Evolutionary conservation across 2,329 filamentous ascomycete genomes (phyloP), one percentile per base, ranked within the genome.

Genomic region (Botryosphaeria dothidea): DNA sequence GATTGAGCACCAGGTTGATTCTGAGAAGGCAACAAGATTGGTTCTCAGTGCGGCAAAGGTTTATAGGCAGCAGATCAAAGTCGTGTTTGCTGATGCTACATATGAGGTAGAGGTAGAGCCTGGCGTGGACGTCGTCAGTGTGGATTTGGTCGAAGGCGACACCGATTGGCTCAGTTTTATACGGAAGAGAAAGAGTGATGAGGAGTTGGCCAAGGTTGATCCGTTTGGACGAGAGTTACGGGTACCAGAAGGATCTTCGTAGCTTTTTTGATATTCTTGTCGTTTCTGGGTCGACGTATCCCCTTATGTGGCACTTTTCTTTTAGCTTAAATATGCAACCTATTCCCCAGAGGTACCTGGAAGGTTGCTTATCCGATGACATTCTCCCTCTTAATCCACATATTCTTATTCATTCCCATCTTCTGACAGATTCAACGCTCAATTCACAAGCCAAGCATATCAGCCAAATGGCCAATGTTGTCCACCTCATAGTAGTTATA

Each of bases 401-500:
- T n/a, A n/a, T n/a, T n/a, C n/a, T 3, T 34, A 34, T 34, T 34
- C 13, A 11, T 34, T 8, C 31, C 31, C 7, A 34, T 34, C 31
- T 34, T n/a, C n/a, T n/a, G n/a, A n/a, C n/a, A n/a, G n/a, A n/a
- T n/a, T n/a, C n/a, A n/a, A 51, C 27, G 6, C 23, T 23, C 27
- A 29, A 8, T 2, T 45, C 23, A 64, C 61, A 64, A n/a, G 17
- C 61, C 61, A 4, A 64, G 38, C 61, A 56, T 34, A 2, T 21
- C 38, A 11, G 61, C 61, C 49, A 64, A 27, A n/a, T 64, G 46
- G 21, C 49, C 49, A 15, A 64, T 64, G 21, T 46, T 34, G 5
- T 64, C 48, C 13, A 64, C 61, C 61, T 64, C 61, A 19, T 64
- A 64, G 43, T 64, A 64, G 7, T 64, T 64, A 15, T 64, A 64